A percentile compares a stretch with the other conserved stretches of the same genome.
These are phyloP conservation scores for Solanum lycopersicoides DNA, from an alignment of 257 asterid species.

Conservation along the genomic window DNA sequence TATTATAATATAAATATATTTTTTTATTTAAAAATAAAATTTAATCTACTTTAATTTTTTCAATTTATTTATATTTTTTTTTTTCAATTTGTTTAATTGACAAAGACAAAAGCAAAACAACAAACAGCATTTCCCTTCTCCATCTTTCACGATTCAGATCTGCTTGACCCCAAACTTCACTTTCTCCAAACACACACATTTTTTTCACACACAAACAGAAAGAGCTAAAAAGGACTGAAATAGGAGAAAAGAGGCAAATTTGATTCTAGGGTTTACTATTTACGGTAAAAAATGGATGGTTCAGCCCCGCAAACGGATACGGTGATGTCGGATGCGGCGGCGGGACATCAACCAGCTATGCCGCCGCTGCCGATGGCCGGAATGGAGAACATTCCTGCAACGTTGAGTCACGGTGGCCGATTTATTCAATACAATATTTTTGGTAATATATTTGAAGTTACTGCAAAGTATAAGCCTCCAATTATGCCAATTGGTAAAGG, in stretches of 20 bases:
- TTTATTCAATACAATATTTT: slow-evolving; percentile 87
- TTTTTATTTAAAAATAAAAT: neutral
- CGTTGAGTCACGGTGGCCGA: slow-evolving; percentile 82
- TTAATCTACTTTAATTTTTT: neutral
- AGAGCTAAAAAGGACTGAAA: no score
- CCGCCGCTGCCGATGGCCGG: slow-evolving; percentile 32
- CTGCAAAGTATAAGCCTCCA: slow-evolving; percentile 92
- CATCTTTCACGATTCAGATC: neutral
- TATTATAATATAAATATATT: neutral
- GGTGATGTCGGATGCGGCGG: slow-evolving; percentile 78
- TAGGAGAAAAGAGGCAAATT: neutral
- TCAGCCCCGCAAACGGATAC: slow-evolving; percentile 73
- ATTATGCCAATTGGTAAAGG: slow-evolving; percentile 99
- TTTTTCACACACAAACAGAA: neutral
- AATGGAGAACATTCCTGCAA: slow-evolving; percentile 65
- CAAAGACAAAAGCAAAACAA: neutral
- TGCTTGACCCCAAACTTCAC: neutral
- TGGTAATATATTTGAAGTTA: slow-evolving; percentile 95
- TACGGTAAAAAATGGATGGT: slow-evolving; percentile 48
- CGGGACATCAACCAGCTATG: slow-evolving; percentile 18
- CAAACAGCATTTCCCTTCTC: neutral
- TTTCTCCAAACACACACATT: neutral
- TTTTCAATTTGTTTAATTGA: neutral
- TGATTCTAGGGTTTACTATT: neutral
- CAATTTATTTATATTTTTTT: no score